phyloP scores from a whole-genome alignment of 2,329 filamentous ascomycete genomes.

The Cladosporium sp. region DNA sequence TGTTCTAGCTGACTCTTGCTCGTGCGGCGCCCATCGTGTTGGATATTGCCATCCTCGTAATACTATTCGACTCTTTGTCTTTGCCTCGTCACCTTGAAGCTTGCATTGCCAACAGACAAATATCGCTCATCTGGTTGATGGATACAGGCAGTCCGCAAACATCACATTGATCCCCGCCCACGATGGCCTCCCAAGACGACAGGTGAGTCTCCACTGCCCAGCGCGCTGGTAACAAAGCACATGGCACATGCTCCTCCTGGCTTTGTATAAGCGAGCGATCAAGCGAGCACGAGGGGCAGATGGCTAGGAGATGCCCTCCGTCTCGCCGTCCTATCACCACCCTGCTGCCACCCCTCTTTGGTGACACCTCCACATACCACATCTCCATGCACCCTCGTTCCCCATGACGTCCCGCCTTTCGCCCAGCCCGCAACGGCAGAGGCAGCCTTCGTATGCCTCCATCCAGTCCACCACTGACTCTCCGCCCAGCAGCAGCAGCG shows the following conservation, averaged over 20 bases:
- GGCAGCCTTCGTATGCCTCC: background rate
- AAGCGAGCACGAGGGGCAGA: slow-evolving; percentile 2
- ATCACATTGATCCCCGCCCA: background rate
- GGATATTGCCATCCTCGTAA: background rate
- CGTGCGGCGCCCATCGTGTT: background rate
- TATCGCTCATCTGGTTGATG: background rate
- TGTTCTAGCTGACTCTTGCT: background rate
- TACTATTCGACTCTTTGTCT: background rate
- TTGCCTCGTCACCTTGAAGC: background rate
- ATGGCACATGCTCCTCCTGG: background rate
- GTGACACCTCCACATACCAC: background rate
- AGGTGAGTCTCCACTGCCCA: background rate
- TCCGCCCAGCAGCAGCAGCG: background rate
- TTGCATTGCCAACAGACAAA: background rate
- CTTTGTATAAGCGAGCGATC: background rate
- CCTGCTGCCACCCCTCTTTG: background rate
- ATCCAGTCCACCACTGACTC: background rate
- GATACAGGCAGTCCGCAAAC: background rate
- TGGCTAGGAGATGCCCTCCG: background rate
- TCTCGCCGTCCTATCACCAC: background rate
- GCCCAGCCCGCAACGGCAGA: slow-evolving; percentile 10
- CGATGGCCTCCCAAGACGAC: slow-evolving; percentile 1
- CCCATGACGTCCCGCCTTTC: slow-evolving; percentile 10
- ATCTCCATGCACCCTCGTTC: background rate
- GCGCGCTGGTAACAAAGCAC: background rate